Evolutionary conservation across 345 rosid species (phyloP).

Genomic region (Cardamine chenopodiifolia): DNA sequence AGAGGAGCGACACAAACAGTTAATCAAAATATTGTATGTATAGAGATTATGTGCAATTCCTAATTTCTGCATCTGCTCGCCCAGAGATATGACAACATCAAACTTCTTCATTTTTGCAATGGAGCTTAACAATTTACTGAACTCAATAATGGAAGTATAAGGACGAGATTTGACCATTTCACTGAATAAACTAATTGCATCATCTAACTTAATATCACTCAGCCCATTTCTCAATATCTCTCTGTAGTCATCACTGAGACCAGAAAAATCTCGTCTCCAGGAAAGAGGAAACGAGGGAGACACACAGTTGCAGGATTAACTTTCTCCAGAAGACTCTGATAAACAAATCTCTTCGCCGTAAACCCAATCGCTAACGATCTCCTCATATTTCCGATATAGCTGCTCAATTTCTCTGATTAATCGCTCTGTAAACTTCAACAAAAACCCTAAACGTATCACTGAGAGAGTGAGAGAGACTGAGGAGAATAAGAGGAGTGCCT

Average conservation of each 20-base stretch:
- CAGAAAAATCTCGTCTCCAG: background rate
- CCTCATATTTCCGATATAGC: too few species aligned
- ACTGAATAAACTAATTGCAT: background rate
- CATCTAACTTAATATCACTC: background rate
- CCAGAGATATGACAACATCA: constrained; percentile 2
- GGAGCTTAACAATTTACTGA: background rate
- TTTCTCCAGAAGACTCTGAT: too few species aligned
- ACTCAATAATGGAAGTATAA: background rate
- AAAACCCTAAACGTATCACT: background rate
- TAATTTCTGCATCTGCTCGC: background rate
- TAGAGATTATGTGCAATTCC: background rate
- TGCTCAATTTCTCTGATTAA: too few species aligned
- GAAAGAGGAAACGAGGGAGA: too few species aligned
- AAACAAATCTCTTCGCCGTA: too few species aligned
- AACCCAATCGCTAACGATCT: too few species aligned
- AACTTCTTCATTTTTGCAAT: background rate
- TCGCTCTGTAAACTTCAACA: too few species aligned
- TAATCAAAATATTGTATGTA: background rate
- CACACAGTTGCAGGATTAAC: too few species aligned
- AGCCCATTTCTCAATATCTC: background rate
- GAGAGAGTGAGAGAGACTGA: background rate
- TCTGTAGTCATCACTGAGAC: background rate
- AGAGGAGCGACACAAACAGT: background rate
- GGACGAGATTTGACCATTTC: background rate
- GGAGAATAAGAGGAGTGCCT: too few species aligned